Evolutionary conservation across 768 basidiomycete genomes (phyloP), one percentile per base, ranked within the genome.

Genomic region (Galerina marginata): DNA sequence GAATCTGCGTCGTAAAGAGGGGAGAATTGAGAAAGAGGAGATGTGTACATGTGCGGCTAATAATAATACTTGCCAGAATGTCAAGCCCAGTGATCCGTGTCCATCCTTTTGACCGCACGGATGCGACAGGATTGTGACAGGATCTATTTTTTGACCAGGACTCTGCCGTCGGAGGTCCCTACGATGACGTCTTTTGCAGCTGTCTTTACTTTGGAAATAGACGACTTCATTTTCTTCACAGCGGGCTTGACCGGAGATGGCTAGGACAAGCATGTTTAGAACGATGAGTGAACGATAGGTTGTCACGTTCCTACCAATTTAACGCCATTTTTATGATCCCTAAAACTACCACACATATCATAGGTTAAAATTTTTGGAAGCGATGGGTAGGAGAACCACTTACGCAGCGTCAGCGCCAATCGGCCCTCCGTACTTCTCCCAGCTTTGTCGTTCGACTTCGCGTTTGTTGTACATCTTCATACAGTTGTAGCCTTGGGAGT

Each of bases 401-500:
- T 26, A 53, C 51, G 39, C 51, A 9, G 39, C 51, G 25, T 53
- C 38, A 9, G 42, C 12, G 9, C 38, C 51, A 23, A 15, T 40
- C 6, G 15, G 51, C 5, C 51, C 65, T 20, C 69, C 69, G 55
- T 67, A 65, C 49, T 71, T 71, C 26, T 38, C 54, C 70, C 69
- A 70, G 2, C 65, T 67, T 54, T 45, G 55, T 29, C 63, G 62
- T 53, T 70, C 70, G 14, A 71, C 61, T 38, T 67, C 67, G 14
- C 62, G 46, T 50, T 67, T 68, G n/a, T 59, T 63, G 60, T 69
- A 69, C 53, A 55, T 60, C 39, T 60, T 60, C 52, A 50, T 60
- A 36, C 37, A 54, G 29, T 55, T 54, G 16, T 55, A 60, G 14
- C 59, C 53, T 33, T 11, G 20, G 14, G 20, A 33, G 29, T 60